These are phyloP conservation scores for Lecanicillium sp. DNA, from an alignment of 2,329 filamentous ascomycete genomes.

Conservation along the genomic window DNA sequence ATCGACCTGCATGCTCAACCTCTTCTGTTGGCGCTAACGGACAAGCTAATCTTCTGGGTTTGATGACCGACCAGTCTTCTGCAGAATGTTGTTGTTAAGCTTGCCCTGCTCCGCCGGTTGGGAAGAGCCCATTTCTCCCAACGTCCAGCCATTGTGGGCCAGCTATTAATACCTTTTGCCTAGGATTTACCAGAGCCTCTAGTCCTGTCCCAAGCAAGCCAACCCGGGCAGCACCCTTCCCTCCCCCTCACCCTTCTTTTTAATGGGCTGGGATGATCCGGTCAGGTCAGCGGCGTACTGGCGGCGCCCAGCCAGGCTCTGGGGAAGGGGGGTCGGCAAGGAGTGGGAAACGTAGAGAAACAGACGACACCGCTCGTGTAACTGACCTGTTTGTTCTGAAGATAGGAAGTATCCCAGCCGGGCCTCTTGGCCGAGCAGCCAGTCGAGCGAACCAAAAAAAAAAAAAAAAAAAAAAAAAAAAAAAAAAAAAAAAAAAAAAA, in stretches of 20 bases:
- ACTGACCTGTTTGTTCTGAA: neutral
- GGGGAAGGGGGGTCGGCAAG: conserved; percentile 1
- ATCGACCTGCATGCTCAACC: neutral
- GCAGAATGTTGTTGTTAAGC: no score
- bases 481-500: no score
- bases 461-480: no score
- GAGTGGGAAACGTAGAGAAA: neutral
- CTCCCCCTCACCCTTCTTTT: no score
- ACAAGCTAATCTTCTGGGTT: neutral
- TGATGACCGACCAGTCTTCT: neutral
- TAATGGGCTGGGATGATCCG: conserved; percentile 3
- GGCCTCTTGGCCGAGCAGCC: neutral
- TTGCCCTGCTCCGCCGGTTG: no score
- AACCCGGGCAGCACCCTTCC: no score
- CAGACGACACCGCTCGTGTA: neutral
- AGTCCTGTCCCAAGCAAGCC: neutral
- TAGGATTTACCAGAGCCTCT: conserved; percentile 1
- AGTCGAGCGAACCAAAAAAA: no score
- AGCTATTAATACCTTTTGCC: neutral
- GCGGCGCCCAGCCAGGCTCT: no score
- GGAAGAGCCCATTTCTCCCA: neutral
- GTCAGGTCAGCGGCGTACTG: no score
- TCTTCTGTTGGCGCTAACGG: neutral
- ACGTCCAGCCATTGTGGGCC: neutral
- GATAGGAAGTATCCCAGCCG: neutral